Conservation (phyloP, 2,329 filamentous ascomycete species). For the Fusarium pseudoanthophilum region DNA sequence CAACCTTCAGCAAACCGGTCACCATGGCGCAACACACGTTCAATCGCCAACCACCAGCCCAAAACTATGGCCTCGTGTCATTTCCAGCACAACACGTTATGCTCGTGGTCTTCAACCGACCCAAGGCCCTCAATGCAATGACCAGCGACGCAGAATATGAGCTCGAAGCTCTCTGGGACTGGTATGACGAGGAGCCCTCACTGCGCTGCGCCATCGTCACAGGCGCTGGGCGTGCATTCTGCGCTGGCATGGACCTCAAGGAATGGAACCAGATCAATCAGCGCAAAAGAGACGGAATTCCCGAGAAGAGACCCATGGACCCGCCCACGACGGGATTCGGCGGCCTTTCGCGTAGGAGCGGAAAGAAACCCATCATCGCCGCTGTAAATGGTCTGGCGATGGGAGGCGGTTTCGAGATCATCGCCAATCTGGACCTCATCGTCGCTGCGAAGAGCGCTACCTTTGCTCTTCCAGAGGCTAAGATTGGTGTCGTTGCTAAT, state of each 20-base stretch:
- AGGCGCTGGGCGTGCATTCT: slow-evolving; percentile 72
- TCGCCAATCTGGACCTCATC: slow-evolving; percentile 77
- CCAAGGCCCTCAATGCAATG: slow-evolving; percentile 41
- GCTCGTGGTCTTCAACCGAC: slow-evolving; percentile 43
- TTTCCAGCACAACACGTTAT: slow-evolving; percentile 41
- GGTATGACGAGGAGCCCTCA: slow-evolving; percentile 70
- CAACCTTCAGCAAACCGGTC: background rate
- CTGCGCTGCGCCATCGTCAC: slow-evolving; percentile 73
- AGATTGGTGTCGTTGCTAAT: slow-evolving; percentile 75
- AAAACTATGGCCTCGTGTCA: slow-evolving; percentile 38
- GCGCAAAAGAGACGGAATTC: slow-evolving; percentile 33
- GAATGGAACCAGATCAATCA: slow-evolving; percentile 43
- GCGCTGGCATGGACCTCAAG: slow-evolving; percentile 74
- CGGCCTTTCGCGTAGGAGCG: slow-evolving; percentile 71
- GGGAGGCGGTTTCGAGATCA: slow-evolving; percentile 82
- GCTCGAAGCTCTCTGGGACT: slow-evolving; percentile 62
- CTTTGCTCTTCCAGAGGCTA: slow-evolving; percentile 78
- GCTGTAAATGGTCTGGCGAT: slow-evolving; percentile 81
- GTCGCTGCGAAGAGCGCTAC: slow-evolving; percentile 67
- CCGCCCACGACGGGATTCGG: slow-evolving; percentile 64
- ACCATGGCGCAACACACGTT: slow-evolving; percentile 34
- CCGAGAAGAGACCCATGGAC: slow-evolving; percentile 42
- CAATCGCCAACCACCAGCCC: slow-evolving; percentile 32
- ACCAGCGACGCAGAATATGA: slow-evolving; percentile 42
- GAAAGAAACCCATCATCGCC: slow-evolving; percentile 79